Evolutionary conservation across 371 early-diverging fungal genomes (phyloP), one percentile per base, ranked within the genome.

Genomic region (Mucor sp.): DNA sequence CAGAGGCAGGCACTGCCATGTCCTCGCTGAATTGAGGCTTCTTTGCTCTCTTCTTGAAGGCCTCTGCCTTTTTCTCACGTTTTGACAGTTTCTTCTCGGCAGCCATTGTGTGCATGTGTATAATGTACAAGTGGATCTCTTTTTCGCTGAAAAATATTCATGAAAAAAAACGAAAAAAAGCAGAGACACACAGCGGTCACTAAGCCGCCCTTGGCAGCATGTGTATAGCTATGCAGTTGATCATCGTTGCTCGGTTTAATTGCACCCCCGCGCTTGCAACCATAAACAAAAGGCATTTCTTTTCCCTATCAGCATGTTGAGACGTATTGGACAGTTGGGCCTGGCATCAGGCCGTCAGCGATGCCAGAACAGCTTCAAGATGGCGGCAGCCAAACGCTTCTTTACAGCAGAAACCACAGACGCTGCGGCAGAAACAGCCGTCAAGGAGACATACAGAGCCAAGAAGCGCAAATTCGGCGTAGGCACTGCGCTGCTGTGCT

Each of bases 1-100:
- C 82, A 19, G 79, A 71, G 62, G 79, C 81, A 28, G 82, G 82
- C 0, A 81, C 81, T n/a, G 85, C 85, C 19, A 69, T 74, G 28
- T 79, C 81, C 60, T 81, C 81, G 32, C 76, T 74, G 27, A 77
- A 73, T 19, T 58, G 62, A 57, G 76, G 74, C 59, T 81, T 76
- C 70, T 88, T 89, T 60, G 75, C 74, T 67, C 84, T 84, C 70
- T 89, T 83, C 21, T 86, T 81, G 70, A 91, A 91, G 43, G 84
- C 84, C 33, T 72, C 69, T 0, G 91, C 83, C 76, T 91, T 91
- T 65, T 84, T 76, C 69, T 91, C 89, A 69, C 87, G 86, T 65
- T 91, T 91, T 41, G 89, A 83, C 63, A 88, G 76, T 67, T 90
- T 88, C 67, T 84, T 82, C 28, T 80, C 79, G 12, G 44, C 63